Evolutionary conservation across 352 stramenopile species (phyloP), one percentile per base, ranked within the genome.

Genomic region (Plasmopara halstedii): DNA sequence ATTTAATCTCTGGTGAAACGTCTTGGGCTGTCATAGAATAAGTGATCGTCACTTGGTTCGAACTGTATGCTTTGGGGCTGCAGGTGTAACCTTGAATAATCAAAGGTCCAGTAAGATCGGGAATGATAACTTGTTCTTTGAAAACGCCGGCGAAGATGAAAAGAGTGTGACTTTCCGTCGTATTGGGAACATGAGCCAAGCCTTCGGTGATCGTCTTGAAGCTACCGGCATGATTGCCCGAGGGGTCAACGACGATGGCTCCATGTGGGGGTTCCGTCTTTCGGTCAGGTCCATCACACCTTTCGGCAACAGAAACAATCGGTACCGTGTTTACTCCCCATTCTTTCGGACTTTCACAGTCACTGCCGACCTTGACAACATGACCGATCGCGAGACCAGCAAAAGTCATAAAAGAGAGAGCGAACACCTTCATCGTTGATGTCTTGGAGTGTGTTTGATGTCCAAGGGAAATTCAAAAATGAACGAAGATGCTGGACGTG

Each of bases 241-340:
- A 46, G 15, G 23, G 18, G 22, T 56, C 41, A 15, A 56, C 49
- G 19, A 56, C 41, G 13, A 50, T 50, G 6, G 49, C 49, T 13
- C 33, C 41, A 11, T 0, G 6, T 4, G 49, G 49, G 2, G 49
- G 41, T 1, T 23, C 2, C 2, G 36, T 44, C 0, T 41, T 32
- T 6, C 40, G 18, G 13, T 45, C 13, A 4, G 13, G 14, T 21
- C 33, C 33, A 17, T 7, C 13, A 15, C 33, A 39, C n/a, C n/a
- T n/a, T 9, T 4, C 13, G 15, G 26, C 26, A 31, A 11, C 6
- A 11, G 26, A 31, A 11, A 11, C 26, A 31, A 31, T 31, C 6
- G 26, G 26, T 6, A 31, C 26, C n/a, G n/a, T n/a, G n/a, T n/a
- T n/a, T n/a, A n/a, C n/a, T n/a, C n/a, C n/a, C n/a, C n/a, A n/a